Percentiles rank a stretch among this genome's conserved stretches.
Conservation (phyloP, 352 stramenopile species). For the Globisporangium barbulae region DNA sequence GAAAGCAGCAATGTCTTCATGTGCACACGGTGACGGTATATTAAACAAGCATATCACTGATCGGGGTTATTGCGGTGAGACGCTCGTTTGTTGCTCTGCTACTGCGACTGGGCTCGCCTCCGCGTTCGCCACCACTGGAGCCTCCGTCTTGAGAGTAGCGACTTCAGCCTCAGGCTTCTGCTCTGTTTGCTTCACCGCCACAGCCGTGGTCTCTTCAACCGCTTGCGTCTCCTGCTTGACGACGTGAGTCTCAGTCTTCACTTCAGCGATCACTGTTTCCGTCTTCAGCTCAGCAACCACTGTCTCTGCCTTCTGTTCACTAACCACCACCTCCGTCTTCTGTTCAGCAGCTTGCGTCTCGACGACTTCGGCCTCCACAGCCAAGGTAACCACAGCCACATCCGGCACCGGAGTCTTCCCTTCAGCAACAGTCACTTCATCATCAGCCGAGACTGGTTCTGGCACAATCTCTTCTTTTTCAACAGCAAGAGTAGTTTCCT, state of each 20-base stretch:
- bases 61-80: background rate
- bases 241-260: background rate
- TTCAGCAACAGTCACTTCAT: background rate
- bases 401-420: background rate
- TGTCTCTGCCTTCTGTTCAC: background rate
- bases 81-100: background rate
- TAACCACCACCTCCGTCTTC: background rate
- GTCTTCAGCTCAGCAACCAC: background rate
- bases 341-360: background rate
- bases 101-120: background rate
- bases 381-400: background rate
- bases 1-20: background rate
- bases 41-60: slow-evolving; percentile 8
- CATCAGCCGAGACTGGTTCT: background rate
- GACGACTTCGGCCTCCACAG: background rate
- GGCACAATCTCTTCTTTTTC: background rate
- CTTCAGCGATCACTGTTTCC: background rate
- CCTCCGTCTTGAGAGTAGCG: background rate
- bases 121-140: background rate
- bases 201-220: background rate
- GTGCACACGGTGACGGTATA: background rate
- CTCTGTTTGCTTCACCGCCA: background rate
- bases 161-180: background rate
- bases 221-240: background rate
- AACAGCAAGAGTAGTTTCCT: slow-evolving; percentile 11